Base-by-base conservation (phyloP, 2,329 filamentous ascomycete species). In the Cylindrodendrum hubeiense region DNA sequence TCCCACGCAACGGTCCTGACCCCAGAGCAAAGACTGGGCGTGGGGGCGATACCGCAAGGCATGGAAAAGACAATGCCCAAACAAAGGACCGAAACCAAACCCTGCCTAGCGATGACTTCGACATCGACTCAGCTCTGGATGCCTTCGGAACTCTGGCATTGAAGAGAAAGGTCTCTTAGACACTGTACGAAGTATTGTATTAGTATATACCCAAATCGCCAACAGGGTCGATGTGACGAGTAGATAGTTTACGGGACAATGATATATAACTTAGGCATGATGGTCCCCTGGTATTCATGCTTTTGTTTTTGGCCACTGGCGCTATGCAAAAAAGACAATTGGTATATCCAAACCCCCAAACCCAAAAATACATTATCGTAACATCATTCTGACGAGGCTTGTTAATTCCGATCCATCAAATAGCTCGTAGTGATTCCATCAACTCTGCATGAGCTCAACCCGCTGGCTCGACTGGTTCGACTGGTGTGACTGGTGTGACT, bases 391-490 rank as follows among this genome's bases (percentile, higher is more conserved):
- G 19, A 51, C 28, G 21, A 33, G n/a, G 17, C 5, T 34, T 37
- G 44, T 22, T 3, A 26, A n/a, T 47, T 15, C 13, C 5, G 17
- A 8, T 34, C 8, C 15, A 10, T 1, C 12, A 22, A 13, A 15
- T 7, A 17, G 33, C 37, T 50, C 6, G 24, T 30, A 15, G 17
- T 15, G 43, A 22, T 15, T 22, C 7, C 28, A 28, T 63, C 30
- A 66, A 37, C 37, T 26, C 24, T 30, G 54, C 17, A 63, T 67
- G 26, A 33, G 59, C 19, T 59, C 67, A 43, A 61, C 13, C 34
- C 57, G 59, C 26, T 34, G 26, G 5, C 26, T 22, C 7, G 26
- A 28, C 41, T 47, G 22, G 5, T 39, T 57, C 22, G 44, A 47
- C 44, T 26, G 33, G 5, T 51, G 47, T 17, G 22, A 59, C 50